Percentiles rank a stretch among this genome's conserved stretches.
Conservation (phyloP, 805 yeast species). For the Wickerhamiella domercqiae region DNA sequence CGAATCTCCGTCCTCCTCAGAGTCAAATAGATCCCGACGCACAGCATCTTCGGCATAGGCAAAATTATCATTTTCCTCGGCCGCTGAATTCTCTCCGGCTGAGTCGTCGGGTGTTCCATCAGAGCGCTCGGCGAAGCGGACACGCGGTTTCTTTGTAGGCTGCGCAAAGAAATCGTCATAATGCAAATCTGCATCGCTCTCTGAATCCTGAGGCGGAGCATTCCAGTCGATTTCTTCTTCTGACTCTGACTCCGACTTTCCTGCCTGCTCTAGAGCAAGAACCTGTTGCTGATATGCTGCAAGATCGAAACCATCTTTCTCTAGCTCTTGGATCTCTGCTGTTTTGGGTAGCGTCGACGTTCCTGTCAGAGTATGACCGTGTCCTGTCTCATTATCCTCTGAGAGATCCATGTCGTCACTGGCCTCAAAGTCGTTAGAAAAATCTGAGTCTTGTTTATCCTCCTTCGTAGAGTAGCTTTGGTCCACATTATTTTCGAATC, state of each 20-base stretch:
- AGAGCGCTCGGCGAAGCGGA: not conserved
- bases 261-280: conserved; percentile 41
- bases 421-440: conserved; percentile 15
- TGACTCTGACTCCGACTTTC: conserved; percentile 31
- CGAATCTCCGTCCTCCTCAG: conserved; percentile 38
- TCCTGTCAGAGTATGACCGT: too few species aligned
- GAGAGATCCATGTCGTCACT: conserved; percentile 22
- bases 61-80: conserved; percentile 16
- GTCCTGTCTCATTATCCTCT: too few species aligned
- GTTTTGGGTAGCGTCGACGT: conserved; percentile 2
- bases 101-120: conserved; percentile 7
- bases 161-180: conserved; percentile 27
- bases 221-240: conserved; percentile 34
- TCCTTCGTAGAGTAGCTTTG: conserved; percentile 19
- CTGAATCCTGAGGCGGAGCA: conserved; percentile 32
- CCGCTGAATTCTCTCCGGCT: conserved; percentile 10
- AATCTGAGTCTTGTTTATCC: conserved; percentile 20
- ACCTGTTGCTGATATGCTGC: conserved; percentile 70
- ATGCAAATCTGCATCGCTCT: conserved; percentile 27
- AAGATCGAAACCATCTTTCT: conserved; percentile 71
- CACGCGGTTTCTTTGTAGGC: conserved; percentile 15
- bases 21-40: conserved; percentile 28
- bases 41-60: conserved; percentile 18
- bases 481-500: conserved; percentile 19
- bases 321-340: conserved; percentile 49